A percentile compares a stretch with the other conserved stretches of the same genome.
These are phyloP conservation scores for Quercus bicolor DNA, from an alignment of 306 rosid species.

Conservation along the genomic window DNA sequence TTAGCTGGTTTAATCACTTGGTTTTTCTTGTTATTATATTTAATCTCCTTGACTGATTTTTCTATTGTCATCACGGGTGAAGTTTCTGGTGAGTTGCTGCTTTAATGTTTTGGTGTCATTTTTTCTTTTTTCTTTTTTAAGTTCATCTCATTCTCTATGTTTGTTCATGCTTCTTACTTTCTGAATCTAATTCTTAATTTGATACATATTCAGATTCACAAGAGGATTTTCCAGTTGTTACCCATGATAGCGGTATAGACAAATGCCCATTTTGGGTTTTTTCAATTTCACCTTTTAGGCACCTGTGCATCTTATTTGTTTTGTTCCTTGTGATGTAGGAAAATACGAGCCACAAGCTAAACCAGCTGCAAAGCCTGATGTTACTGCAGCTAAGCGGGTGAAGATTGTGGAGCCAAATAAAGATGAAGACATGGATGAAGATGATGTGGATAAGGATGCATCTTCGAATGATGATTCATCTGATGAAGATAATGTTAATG, in stretches of 20 bases:
- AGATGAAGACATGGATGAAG: slow-evolving; percentile 15
- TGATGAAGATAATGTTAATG: slow-evolving; percentile 35
- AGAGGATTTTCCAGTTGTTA: slow-evolving; percentile 17
- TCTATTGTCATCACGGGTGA: slow-evolving; percentile 20
- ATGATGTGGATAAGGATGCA: slow-evolving; percentile 26
- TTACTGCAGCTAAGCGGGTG: slow-evolving; percentile 26
- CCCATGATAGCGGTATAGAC: slow-evolving; percentile 35
- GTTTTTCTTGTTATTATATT: neutral
- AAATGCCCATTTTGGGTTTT: neutral
- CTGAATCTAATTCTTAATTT: slow-evolving; percentile 19
- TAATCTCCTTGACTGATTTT: slow-evolving; percentile 41
- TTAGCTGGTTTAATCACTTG: neutral
- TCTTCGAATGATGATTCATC: slow-evolving; percentile 40
- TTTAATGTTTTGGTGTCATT: slow-evolving; percentile 10
- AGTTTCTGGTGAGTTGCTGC: slow-evolving; percentile 38
- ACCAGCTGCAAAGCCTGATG: slow-evolving; percentile 18
- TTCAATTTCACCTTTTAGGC: neutral
- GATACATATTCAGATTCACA: slow-evolving; percentile 27
- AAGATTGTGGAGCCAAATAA: slow-evolving; percentile 34
- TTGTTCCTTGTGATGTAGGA: slow-evolving; percentile 12
- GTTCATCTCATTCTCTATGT: slow-evolving; percentile 5
- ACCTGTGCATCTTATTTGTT: neutral
- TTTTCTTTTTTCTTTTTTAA: neutral
- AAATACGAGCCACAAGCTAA: slow-evolving; percentile 21
- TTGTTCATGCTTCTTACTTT: slow-evolving; percentile 1